Base-by-base conservation (phyloP, 129 eudicot species). In the Glebionis coronaria region DNA sequence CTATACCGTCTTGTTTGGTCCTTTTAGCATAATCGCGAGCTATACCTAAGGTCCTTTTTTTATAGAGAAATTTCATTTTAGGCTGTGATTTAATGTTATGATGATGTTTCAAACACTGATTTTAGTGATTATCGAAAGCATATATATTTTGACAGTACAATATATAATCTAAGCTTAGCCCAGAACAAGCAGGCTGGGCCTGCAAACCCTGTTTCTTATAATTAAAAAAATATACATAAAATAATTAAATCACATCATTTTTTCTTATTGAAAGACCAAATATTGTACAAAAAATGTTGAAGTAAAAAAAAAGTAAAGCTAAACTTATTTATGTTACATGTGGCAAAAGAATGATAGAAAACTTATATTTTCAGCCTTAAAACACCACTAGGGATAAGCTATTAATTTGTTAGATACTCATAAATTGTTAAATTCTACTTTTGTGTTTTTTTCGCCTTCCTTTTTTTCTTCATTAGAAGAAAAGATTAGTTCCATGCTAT, bases 401-500 rank as follows among this genome's bases (percentile, higher is more conserved):
- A 50, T 18, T 61, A 15, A 75, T 44, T 60, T 75, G 80, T 75
- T 35, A 35, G 42, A 35, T 8, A 35, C 42, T 1, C 68, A 59
- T 46, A 47, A 6, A 12, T 16, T 9, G 8, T 9, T 23, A 23
- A 23, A 0, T 8, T 16, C 13, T 72, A 59, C 14, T 59, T n/a
- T 52, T 42, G 63, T 53, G 21, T 78, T 67, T 62, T 67, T 69
- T 65, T 61, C 73, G 0, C 69, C 76, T 1, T 81, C 83, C 68
- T 81, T 79, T 35, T 82, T 84, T 18, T 82, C 86, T 51, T 82
- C 95, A 50, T 70, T 72, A 46, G 73, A 12, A 56, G 90, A 72
- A 66, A 90, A 90, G 52, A 90, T 86, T n/a, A 79, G 70, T 65
- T 90, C 97, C 94, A 90, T 83, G 73, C 84, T 90, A 38, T 79